Percentiles rank a stretch among this genome's conserved stretches.
phyloP scores from a whole-genome alignment of 2,329 filamentous ascomycete genomes.

The Zelopaecilomyces penicillatus region DNA sequence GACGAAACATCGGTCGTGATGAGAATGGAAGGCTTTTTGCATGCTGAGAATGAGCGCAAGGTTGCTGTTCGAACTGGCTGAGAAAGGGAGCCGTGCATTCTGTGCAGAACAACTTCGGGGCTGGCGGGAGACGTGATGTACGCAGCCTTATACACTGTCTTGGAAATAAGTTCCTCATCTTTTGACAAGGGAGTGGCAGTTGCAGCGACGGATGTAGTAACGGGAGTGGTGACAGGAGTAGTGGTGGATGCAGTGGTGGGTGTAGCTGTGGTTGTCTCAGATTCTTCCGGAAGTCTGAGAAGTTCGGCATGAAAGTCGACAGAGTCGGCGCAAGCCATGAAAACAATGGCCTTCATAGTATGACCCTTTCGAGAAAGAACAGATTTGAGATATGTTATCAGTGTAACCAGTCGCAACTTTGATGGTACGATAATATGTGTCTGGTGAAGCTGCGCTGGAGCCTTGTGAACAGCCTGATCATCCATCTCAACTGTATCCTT shows the following conservation, averaged over 20 bases:
- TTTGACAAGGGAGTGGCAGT: conserved; percentile 13
- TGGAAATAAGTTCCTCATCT: conserved; percentile 32
- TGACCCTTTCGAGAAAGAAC: conserved; percentile 82
- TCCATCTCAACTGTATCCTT: conserved; percentile 42
- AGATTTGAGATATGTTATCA: conserved; percentile 75
- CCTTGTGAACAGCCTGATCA: conserved; percentile 54
- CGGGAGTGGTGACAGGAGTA: too few relatives aligned
- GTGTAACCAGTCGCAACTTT: conserved; percentile 82
- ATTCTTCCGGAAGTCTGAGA: conserved; percentile 42
- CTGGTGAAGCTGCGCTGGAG: conserved; percentile 89
- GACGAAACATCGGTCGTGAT: conserved; percentile 94
- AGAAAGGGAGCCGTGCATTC: conserved; percentile 84
- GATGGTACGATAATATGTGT: conserved; percentile 80
- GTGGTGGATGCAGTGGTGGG: conserved; percentile 12
- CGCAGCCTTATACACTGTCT: conserved; percentile 60
- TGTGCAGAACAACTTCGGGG: conserved; percentile 64
- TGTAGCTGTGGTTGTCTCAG: conserved; percentile 17
- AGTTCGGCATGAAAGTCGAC: conserved; percentile 95
- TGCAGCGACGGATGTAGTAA: not conserved
- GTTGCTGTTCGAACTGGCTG: conserved; percentile 84
- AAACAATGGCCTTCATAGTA: conserved; percentile 94
- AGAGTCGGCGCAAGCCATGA: conserved; percentile 93
- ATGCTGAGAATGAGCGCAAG: conserved; percentile 67
- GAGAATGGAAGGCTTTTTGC: conserved; percentile 68
- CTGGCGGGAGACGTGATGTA: conserved; percentile 71